A percentile compares a stretch with the other conserved stretches of the same genome.
Conservation (phyloP, 2,329 filamentous ascomycete species). For the Claviceps sp. region DNA sequence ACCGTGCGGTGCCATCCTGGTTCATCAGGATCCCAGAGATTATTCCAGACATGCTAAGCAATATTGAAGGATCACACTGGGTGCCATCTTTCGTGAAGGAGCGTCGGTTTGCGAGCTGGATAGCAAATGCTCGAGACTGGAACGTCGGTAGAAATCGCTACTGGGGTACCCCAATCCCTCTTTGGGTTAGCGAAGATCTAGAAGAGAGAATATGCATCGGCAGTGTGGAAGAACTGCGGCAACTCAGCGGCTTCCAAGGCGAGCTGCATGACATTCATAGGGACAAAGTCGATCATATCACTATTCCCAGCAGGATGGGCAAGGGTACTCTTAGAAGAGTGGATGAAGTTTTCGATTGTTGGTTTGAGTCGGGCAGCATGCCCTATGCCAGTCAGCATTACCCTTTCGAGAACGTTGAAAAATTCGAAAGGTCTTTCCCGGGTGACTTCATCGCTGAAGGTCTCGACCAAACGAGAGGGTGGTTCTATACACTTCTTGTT, state of each 20-base stretch:
- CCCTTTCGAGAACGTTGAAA: conserved; percentile 77
- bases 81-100: conserved; percentile 85
- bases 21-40: conserved; percentile 80
- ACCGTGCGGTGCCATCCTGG: conserved; percentile 85
- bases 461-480: conserved; percentile 84
- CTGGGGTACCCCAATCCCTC: conserved; percentile 85
- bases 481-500: conserved; percentile 91
- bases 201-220: conserved; percentile 80
- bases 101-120: conserved; percentile 83
- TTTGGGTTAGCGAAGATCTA: conserved; percentile 84
- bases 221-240: conserved; percentile 69
- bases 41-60: conserved; percentile 78
- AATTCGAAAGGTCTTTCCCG: conserved; percentile 70
- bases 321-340: conserved; percentile 72
- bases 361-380: conserved; percentile 96
- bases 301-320: conserved; percentile 79
- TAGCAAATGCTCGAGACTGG: conserved; percentile 84
- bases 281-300: conserved; percentile 87
- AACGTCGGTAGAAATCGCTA: conserved; percentile 89
- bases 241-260: conserved; percentile 74
- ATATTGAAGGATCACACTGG: conserved; percentile 84
- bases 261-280: conserved; percentile 79
- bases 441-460: conserved; percentile 93
- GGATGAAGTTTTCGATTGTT: conserved; percentile 89
- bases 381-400: conserved; percentile 86